Evolutionary conservation across 208 protist genomes (phyloP), one percentile per base, ranked within the genome.

Genomic region (Wallacemonas sp.): DNA sequence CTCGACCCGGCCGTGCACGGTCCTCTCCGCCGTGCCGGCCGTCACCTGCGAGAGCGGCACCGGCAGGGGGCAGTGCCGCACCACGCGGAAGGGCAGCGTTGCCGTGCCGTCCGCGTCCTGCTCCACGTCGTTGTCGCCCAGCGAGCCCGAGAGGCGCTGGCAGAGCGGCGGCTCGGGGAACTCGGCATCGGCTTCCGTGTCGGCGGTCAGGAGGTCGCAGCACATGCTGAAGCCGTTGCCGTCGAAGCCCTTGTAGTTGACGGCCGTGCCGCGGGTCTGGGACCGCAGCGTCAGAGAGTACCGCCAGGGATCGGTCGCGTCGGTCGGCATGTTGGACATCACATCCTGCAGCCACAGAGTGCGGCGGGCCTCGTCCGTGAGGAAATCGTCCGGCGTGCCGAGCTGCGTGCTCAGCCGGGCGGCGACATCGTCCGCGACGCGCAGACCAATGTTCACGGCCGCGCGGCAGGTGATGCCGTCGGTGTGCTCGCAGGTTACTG

Each of bases 171-270:
- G 0, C 41, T 70, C 29, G 2, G 71, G 18, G 26, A 72, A 70
- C 41, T 61, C 70, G 57, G 74, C 77, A 16, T 61, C 67, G 22
- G 57, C 42, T 31, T 82, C 61, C 32, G 66, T 22, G 50, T 33
- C 65, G 65, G 70, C 59, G 12, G 26, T 52, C 16, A 94, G 25
- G 25, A 84, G 32, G 46, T 81, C 78, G 45, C 91, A 94, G 74
- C 91, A 96, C 55, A 93, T 45, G 65, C 86, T 92, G 77, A 86
- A 96, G 28, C 89, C 89, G 36, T 82, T 74, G 5, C 81, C 72
- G 62, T 83, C 72, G 66, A 82, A 91, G 10, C 91, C 91, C 65
- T 93, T 92, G 77, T 96, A 93, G 46, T 22, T 64, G 36, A 57
- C 45, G 2, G 42, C 32, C n/a, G 32, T 64, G 3, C 28, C 62